phyloP scores from a whole-genome alignment of 768 basidiomycete genomes.

The Tulasnella sp. region DNA sequence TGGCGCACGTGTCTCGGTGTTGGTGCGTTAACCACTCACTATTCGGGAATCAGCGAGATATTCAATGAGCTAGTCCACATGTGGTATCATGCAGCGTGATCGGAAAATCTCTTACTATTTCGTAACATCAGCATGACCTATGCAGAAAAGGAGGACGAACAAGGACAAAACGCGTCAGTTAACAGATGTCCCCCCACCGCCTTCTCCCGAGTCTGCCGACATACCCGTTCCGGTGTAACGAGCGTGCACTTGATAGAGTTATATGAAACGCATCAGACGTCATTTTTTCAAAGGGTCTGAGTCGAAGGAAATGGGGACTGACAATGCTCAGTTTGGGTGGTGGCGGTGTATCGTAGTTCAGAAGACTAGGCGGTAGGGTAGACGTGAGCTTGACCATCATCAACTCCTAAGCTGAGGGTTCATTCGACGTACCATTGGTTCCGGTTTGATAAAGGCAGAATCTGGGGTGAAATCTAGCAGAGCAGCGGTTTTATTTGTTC shows the following conservation, averaged over 20 bases:
- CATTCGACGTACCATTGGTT: not conserved
- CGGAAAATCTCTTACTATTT: slow-evolving; percentile 64
- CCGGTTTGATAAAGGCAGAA: not conserved
- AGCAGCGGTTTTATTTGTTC: not conserved
- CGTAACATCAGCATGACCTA: slow-evolving; percentile 91
- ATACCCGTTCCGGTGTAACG: slow-evolving; percentile 91
- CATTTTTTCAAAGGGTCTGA: slow-evolving; percentile 8
- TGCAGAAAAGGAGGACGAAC: slow-evolving; percentile 4
- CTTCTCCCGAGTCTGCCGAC: slow-evolving; percentile 27
- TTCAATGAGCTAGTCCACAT: not conserved
- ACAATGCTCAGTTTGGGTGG: slow-evolving; percentile 93
- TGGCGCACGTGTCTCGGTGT: slow-evolving; percentile 88
- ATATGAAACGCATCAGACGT: slow-evolving; percentile 20
- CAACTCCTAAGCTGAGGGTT: not conserved
- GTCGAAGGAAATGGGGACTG: slow-evolving; percentile 32
- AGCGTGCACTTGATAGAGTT: slow-evolving; percentile 64
- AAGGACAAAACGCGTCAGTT: not conserved
- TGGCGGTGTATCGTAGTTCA: slow-evolving; percentile 90
- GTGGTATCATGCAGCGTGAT: not conserved
- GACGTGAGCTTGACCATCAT: not conserved
- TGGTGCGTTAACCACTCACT: slow-evolving; percentile 99
- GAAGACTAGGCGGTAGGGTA: slow-evolving; percentile 52
- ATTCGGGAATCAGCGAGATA: slow-evolving; percentile 15
- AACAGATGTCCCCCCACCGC: not conserved
- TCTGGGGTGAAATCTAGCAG: not conserved